Percentiles rank a stretch among this genome's conserved stretches.
Evolutionary conservation across 2,329 filamentous ascomycete species (phyloP).

Genomic region (Endothia cerciana): DNA sequence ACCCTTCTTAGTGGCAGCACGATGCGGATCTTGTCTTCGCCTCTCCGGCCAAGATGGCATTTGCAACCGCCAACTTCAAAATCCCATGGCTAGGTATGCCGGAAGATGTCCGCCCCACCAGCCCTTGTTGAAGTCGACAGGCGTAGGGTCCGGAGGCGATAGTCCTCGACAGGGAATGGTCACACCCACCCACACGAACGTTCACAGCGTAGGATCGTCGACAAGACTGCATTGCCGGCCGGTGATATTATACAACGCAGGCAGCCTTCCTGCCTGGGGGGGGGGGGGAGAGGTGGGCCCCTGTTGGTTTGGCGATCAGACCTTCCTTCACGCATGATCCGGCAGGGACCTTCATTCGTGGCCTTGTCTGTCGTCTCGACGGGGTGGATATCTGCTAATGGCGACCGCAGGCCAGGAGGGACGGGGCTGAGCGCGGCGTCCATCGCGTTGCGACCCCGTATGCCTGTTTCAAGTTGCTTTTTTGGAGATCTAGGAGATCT

Average conservation of each 20-base stretch:
- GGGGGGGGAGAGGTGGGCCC: background rate
- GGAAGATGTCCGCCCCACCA: slow-evolving; percentile 4
- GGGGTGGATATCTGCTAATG: background rate
- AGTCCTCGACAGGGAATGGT: slow-evolving; percentile 8
- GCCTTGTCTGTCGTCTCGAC: slow-evolving; percentile 7
- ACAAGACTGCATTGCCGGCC: slow-evolving; percentile 9
- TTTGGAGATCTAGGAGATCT: slow-evolving; percentile 7
- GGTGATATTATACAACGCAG: slow-evolving; percentile 5
- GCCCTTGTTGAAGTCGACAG: background rate
- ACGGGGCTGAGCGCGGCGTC: background rate
- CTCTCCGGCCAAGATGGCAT: slow-evolving; percentile 3
- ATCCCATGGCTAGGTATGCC: slow-evolving; percentile 11
- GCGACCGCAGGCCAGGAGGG: slow-evolving; percentile 6
- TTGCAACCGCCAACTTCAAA: background rate
- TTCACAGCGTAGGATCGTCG: slow-evolving; percentile 3
- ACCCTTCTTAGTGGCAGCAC: slow-evolving; percentile 15
- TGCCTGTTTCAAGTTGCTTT: slow-evolving; percentile 6
- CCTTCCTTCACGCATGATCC: background rate
- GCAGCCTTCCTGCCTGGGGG: slow-evolving; percentile 6
- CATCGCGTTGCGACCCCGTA: background rate
- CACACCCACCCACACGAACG: slow-evolving; percentile 1
- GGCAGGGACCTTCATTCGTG: slow-evolving; percentile 13
- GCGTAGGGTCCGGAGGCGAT: background rate
- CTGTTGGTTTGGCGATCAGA: background rate
- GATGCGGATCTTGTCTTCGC: slow-evolving; percentile 13